A percentile compares a stretch with the other conserved stretches of the same genome.
Evolutionary conservation across 164 flowering plant genomes (phyloP).

Genomic region (Vitis rupestris): DNA sequence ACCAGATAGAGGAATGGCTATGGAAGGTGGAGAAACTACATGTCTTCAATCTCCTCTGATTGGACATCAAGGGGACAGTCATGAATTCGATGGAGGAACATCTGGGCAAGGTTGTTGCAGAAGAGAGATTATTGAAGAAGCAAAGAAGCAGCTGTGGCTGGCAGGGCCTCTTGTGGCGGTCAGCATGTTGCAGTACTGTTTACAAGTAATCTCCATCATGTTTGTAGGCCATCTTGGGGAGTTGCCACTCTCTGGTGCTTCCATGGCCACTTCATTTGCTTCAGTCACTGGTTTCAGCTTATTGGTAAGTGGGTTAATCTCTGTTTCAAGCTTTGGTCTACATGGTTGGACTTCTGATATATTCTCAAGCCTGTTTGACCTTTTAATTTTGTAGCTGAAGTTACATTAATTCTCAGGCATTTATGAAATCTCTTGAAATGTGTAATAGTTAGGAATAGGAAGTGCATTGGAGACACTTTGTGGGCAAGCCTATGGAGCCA

Average conservation of each 20-base stretch:
- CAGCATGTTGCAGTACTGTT: constrained; percentile 33
- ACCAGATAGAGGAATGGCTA: not conserved
- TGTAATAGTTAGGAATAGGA: constrained; percentile 47
- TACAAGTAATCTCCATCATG: constrained; percentile 50
- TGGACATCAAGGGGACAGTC: not conserved
- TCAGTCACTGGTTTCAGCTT: constrained; percentile 51
- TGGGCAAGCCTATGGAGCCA: constrained; percentile 46
- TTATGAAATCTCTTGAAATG: not conserved
- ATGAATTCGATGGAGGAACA: constrained; percentile 3
- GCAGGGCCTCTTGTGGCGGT: constrained; percentile 49
- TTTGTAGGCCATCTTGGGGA: constrained; percentile 54
- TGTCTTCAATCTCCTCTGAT: constrained; percentile 8
- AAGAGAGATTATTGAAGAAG: constrained; percentile 26
- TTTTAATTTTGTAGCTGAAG: constrained; percentile 7
- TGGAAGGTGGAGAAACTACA: not conserved
- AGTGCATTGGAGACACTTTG: constrained; percentile 44
- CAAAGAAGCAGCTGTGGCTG: constrained; percentile 31
- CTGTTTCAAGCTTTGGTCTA: too few species aligned
- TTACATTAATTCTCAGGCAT: too few species aligned
- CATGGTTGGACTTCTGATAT: not conserved
- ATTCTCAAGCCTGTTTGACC: not conserved
- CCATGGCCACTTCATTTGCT: constrained; percentile 59
- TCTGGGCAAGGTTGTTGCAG: not conserved
- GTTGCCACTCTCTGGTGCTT: constrained; percentile 54
- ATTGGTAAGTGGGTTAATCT: constrained; percentile 25